A percentile compares a stretch with the other conserved stretches of the same genome.
phyloP scores from a whole-genome alignment of 2,329 filamentous ascomycete species.

The Dactylellina parvicollis region DNA sequence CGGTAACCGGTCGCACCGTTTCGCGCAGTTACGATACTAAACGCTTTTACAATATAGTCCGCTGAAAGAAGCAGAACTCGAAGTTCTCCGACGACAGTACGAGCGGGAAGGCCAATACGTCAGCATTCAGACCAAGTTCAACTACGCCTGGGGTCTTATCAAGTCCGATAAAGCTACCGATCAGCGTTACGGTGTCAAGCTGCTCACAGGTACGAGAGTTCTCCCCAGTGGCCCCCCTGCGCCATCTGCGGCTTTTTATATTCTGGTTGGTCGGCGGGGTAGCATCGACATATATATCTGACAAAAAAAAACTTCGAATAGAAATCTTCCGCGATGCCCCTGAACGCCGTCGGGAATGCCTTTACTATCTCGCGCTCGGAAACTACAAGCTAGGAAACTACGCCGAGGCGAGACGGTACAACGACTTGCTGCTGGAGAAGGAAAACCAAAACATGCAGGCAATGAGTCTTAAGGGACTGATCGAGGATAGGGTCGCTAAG shows the following conservation, averaged over 20 bases:
- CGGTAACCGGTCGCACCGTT: background rate
- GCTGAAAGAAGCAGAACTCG: conserved; percentile 88
- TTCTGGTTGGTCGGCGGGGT: conserved; percentile 18
- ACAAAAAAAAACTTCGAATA: conserved; percentile 63
- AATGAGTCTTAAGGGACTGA: conserved; percentile 81
- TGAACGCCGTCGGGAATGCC: conserved; percentile 93
- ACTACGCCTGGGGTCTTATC: conserved; percentile 98
- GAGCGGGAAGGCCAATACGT: conserved; percentile 98
- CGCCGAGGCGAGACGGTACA: conserved; percentile 91
- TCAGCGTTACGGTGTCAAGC: conserved; percentile 91
- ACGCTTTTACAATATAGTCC: conserved; percentile 68
- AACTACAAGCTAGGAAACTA: conserved; percentile 99
- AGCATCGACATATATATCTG: conserved; percentile 6
- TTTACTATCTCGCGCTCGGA: conserved; percentile 96
- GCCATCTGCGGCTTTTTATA: background rate
- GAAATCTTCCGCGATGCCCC: conserved; percentile 95
- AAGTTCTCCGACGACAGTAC: conserved; percentile 91
- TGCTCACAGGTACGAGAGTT: conserved; percentile 72
- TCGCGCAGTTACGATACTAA: conserved; percentile 52
- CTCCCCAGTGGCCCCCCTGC: too few species aligned
- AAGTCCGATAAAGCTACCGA: conserved; percentile 86
- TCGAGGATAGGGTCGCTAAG: conserved; percentile 95
- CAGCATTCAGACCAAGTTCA: conserved; percentile 98
- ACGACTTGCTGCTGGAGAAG: conserved; percentile 88
- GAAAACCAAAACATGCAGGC: conserved; percentile 93